phyloP scores from a whole-genome alignment of 2,329 filamentous ascomycete genomes.

The Xenosphaeropsis pyriputrescens region DNA sequence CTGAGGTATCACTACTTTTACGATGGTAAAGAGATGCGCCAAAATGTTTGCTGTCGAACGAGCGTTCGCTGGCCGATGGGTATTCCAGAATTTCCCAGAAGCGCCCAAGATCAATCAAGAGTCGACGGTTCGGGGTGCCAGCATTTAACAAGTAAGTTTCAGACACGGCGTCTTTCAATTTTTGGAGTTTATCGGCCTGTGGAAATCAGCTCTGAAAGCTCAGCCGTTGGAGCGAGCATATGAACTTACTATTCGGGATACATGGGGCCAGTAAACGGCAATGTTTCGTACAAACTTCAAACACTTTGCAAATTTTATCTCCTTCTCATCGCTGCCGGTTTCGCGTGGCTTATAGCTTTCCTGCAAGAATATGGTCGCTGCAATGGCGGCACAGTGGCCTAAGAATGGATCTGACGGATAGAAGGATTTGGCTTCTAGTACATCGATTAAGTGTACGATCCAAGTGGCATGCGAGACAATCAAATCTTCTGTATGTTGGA shows the following conservation, averaged over 20 bases:
- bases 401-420: slow-evolving; percentile 29
- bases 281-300: slow-evolving; percentile 25
- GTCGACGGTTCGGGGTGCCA: slow-evolving; percentile 17
- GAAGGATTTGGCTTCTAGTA: slow-evolving; percentile 27
- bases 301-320: slow-evolving; percentile 27
- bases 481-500: slow-evolving; percentile 35
- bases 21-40: slow-evolving; percentile 22
- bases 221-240: neutral
- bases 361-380: slow-evolving; percentile 37
- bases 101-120: slow-evolving; percentile 27
- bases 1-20: slow-evolving; percentile 13
- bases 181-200: slow-evolving; percentile 26
- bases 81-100: slow-evolving; percentile 34
- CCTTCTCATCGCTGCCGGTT: slow-evolving; percentile 24
- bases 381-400: slow-evolving; percentile 33
- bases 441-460: slow-evolving; percentile 35
- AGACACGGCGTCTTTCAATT: slow-evolving; percentile 26
- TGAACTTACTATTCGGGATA: slow-evolving; percentile 23
- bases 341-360: slow-evolving; percentile 30
- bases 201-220: neutral
- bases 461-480: slow-evolving; percentile 34
- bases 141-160: slow-evolving; percentile 21
- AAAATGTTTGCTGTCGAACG: slow-evolving; percentile 23
- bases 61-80: slow-evolving; percentile 23
- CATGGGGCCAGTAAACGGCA: slow-evolving; percentile 27